Base-by-base conservation (phyloP, 768 basidiomycete species). In the Dendrothele bispora region DNA sequence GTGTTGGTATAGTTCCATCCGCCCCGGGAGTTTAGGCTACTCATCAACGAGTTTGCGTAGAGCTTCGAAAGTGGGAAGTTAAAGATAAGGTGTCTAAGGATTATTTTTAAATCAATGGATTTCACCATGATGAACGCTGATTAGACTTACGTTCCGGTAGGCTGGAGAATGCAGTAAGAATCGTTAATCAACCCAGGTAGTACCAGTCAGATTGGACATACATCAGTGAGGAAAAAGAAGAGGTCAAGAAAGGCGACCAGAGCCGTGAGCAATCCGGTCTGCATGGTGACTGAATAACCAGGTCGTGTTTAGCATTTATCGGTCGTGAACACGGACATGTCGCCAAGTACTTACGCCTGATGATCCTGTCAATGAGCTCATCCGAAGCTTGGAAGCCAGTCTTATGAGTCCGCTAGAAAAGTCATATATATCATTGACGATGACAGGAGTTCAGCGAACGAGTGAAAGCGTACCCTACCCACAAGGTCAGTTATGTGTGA, bases 331-430 rank as follows among this genome's bases (percentile, higher is more conserved):
- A 39, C 39, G 10, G 10, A 28, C 2, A 15, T 4, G 26, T 24
- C n/a, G 29, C 29, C 12, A 18, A 39, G 2, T 18, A 45, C 45
- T 7, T 41, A 68, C 68, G 25, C 15, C 66, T 55, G 35, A 73
- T 69, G 38, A 74, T 66, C 35, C 51, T 62, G 51, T 71, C 66
- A 2, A 74, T 51, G 17, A 65, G 44, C 44, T 66, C 63, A 46
- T 74, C 70, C 3, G 72, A 69, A 2, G 51, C 50, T 5, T 58
- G 44, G 39, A 72, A 70, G 7, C 70, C 70, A 0, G 70, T 69
- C 51, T 62, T 70, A 43, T 67, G 59, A 35, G 50, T 62, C 25
- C 55, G 50, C 72, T 73, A 24, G 21, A 34, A 14, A 36, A 40
- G n/a, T 17, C 34, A 14, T 24, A n/a, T 22, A 30, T 45, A 40